Conservation (phyloP, 805 yeast genomes). For the Saccharomycopsis sp. region DNA sequence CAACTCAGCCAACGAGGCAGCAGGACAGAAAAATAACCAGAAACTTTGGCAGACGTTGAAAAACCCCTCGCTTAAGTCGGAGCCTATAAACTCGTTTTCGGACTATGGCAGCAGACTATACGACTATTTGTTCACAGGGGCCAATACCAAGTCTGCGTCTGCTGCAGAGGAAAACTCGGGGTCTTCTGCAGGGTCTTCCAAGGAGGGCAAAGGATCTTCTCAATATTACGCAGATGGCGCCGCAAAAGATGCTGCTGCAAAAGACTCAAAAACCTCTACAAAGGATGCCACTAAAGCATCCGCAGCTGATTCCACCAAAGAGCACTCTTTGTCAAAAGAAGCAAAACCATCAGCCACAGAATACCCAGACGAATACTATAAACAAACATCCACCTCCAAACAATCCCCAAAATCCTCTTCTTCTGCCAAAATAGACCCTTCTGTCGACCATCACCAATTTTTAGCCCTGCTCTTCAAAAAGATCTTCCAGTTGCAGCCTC, state of each 20-base stretch:
- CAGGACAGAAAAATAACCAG: conserved; percentile 15
- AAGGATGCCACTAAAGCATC: not conserved
- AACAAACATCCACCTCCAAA: not conserved
- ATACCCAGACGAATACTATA: not conserved
- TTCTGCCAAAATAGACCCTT: conserved; percentile 1
- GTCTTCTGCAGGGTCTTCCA: not conserved
- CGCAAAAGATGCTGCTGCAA: no score
- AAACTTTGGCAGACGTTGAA: conserved; percentile 14
- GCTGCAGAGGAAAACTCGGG: no score
- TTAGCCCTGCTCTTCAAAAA: conserved; percentile 8
- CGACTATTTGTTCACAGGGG: conserved; percentile 14
- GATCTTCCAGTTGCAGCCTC: conserved; percentile 12
- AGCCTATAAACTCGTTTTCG: not conserved
- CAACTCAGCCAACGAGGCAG: conserved; percentile 1
- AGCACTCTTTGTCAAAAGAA: no score
- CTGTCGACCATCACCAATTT: conserved; percentile 3
- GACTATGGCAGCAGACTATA: conserved; percentile 5
- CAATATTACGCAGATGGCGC: no score
- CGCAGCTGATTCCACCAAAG: not conserved
- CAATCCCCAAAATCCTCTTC: not conserved
- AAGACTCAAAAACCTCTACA: no score
- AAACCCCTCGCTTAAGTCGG: not conserved
- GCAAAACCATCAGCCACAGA: no score
- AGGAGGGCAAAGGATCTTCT: not conserved
- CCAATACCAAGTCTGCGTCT: not conserved